Evolutionary conservation across 2,329 filamentous ascomycete species (phyloP).

Genomic region (Diplodia intermedia): DNA sequence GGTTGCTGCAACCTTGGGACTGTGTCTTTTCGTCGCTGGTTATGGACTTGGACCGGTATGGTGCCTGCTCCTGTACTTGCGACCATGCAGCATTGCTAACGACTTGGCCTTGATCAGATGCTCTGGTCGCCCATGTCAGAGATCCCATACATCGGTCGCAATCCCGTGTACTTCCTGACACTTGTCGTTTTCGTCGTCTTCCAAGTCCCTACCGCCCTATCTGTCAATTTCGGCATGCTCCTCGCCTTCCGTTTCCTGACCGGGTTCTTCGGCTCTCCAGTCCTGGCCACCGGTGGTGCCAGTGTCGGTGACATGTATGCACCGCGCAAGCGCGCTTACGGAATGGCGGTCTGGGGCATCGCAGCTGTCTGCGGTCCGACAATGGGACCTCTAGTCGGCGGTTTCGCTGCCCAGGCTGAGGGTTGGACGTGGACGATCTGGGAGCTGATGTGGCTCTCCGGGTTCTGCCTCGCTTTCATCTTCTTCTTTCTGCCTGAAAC

Average conservation of each 20-base stretch:
- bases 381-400: conserved; percentile 53
- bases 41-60: conserved; percentile 44
- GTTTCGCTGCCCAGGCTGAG: conserved; percentile 49
- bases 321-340: conserved; percentile 49
- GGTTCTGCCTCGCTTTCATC: conserved; percentile 48
- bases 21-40: conserved; percentile 46
- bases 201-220: conserved; percentile 55
- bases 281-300: conserved; percentile 56
- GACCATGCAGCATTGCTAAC: neutral
- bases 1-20: conserved; percentile 53
- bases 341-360: conserved; percentile 51
- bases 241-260: conserved; percentile 59
- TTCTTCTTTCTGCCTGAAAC: conserved; percentile 53
- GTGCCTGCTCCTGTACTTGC: neutral
- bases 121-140: conserved; percentile 56
- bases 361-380: conserved; percentile 51
- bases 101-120: conserved; percentile 34
- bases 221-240: conserved; percentile 58
- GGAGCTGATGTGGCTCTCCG: conserved; percentile 52
- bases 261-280: conserved; percentile 57
- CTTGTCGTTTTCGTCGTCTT: conserved; percentile 57
- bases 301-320: conserved; percentile 55
- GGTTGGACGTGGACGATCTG: conserved; percentile 54
- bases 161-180: conserved; percentile 54
- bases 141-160: conserved; percentile 56